A percentile compares a stretch with the other conserved stretches of the same genome.
Evolutionary conservation across 1,284 basidiomycete genomes (phyloP).

Genomic region (Ganoderma meredithae): DNA sequence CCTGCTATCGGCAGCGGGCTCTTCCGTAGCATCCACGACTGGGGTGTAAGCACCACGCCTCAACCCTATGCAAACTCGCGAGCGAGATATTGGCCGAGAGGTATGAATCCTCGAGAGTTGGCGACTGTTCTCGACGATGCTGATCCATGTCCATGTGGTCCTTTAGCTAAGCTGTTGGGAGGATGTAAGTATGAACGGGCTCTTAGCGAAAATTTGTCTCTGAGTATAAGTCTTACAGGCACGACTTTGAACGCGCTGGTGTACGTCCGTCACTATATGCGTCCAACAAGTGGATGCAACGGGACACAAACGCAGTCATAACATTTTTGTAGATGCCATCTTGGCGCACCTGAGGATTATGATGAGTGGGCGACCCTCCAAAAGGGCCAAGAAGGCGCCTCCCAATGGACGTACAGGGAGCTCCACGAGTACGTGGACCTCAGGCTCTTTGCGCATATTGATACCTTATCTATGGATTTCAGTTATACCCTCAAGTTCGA

Average conservation of each 20-base stretch:
- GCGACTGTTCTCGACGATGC: not conserved
- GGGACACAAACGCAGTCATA: not conserved
- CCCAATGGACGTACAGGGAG: conserved; percentile 68
- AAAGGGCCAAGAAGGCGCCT: conserved; percentile 52
- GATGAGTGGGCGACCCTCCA: conserved; percentile 67
- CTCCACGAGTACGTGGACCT: conserved; percentile 50
- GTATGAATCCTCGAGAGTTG: conserved; percentile 41
- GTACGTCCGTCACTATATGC: conserved; percentile 46
- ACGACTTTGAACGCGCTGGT: conserved; percentile 35
- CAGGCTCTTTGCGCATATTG: not conserved
- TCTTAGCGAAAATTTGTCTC: not conserved
- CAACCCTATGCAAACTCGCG: conserved; percentile 56
- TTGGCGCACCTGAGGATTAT: conserved; percentile 71
- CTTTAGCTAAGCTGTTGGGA: not conserved
- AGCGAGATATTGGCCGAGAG: conserved; percentile 66
- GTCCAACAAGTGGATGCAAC: conserved; percentile 54
- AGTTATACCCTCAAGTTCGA: not conserved
- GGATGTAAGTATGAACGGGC: not conserved
- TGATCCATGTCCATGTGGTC: not conserved
- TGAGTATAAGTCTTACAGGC: conserved; percentile 44
- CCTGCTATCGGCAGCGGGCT: not conserved
- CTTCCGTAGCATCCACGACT: conserved; percentile 47
- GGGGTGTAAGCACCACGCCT: conserved; percentile 60
- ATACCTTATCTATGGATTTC: not conserved
- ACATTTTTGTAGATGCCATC: conserved; percentile 59